Base-by-base conservation (phyloP, 2,329 filamentous ascomycete species). In the Tetracladium maxilliforme region DNA sequence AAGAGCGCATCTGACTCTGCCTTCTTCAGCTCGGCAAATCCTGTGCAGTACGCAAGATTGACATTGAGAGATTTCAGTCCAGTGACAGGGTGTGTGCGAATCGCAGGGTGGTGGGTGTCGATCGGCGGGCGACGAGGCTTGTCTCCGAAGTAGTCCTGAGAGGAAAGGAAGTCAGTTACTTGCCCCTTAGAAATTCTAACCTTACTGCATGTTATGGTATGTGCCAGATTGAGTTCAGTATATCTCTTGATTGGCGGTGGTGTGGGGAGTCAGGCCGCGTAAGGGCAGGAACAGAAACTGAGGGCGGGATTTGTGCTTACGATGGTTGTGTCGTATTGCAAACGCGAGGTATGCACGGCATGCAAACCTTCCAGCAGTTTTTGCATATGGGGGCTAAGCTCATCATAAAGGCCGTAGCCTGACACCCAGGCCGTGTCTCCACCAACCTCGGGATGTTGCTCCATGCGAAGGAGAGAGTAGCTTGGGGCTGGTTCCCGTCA, bases 1-100 rank as follows among this genome's bases (percentile, higher is more conserved):
- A 42, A 25, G 7, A 42, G 21, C 10, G 22, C 20, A 25, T 41
- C 35, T 11, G 33, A 33, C 23, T 41, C 39, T 9, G 24, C 25
- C 23, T 39, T 39, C 19, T 41, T 41, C 12, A 42, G 28, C 19
- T 40, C 39, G 4, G 35, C 37, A 24, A 42, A 37, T 2, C 35
- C 34, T 12, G 32, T 38, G 21, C 26, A 28, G 21, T 31, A 41
- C 10, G 26, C 28, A 6, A 29, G 26, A 18, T 41, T 42, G 6
- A 38, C 31, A 7, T 40, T 41, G 7, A 42, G 28, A 19, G 39
- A 28, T 30, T 40, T 37, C 8, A 36, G 28, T 5, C 36, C 31
- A 2, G 41, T 39, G 12, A 44, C 42, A 6, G 42, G 42, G 23
- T 44, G 42, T 4, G 41, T 45, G 16, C 42, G 34, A 15, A 44